A percentile compares a stretch with the other conserved stretches of the same genome.
phyloP scores from a whole-genome alignment of 106 monocot genomes.

The Allium fistulosum region DNA sequence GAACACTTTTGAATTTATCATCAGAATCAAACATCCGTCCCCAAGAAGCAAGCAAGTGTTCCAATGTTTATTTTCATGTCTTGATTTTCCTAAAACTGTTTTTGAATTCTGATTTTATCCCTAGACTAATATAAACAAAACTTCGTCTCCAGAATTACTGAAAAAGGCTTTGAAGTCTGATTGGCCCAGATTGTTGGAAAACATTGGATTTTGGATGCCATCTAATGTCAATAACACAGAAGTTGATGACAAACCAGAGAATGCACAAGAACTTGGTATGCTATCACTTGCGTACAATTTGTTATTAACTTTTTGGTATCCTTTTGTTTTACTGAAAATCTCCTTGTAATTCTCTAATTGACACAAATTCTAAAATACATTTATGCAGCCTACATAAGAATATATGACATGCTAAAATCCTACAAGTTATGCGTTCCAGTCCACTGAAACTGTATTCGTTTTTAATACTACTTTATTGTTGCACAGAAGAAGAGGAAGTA shows the following conservation, averaged over 20 bases:
- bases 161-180: conserved; percentile 41
- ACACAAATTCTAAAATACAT: too few species aligned
- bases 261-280: conserved; percentile 54
- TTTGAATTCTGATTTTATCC: neutral
- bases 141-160: conserved; percentile 39
- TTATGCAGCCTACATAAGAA: too few species aligned
- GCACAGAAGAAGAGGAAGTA: conserved; percentile 36
- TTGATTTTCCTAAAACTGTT: neutral
- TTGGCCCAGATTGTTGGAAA: conserved; percentile 61
- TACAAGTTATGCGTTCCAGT: too few species aligned
- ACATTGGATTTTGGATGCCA: conserved; percentile 81
- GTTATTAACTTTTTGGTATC: too few species aligned
- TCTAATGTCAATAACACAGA: conserved; percentile 48
- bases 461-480: neutral
- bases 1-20: conserved; percentile 18
- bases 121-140: neutral
- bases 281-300: neutral
- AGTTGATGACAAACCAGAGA: conserved; percentile 55
- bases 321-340: too few species aligned
- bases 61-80: conserved; percentile 1
- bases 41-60: conserved; percentile 53
- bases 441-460: too few species aligned
- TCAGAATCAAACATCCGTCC: conserved; percentile 19
- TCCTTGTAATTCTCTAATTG: too few species aligned
- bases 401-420: too few species aligned